Base-by-base conservation (phyloP, 163 green algal genomes). In the Prototheca wickerhamii region DNA sequence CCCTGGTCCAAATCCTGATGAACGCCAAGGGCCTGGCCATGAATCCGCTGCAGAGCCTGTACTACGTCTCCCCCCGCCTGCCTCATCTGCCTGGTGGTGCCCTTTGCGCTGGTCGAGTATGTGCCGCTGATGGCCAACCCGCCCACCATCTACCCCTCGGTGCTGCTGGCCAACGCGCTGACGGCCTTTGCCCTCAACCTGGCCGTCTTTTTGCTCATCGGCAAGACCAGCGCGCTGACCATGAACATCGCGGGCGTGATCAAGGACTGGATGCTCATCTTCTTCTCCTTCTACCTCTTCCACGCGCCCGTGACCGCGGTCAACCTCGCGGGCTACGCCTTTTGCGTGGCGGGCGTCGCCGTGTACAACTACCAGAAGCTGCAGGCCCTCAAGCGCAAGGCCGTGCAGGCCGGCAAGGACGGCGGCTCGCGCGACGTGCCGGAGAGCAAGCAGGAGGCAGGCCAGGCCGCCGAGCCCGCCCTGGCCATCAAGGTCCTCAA, bases 31-130 rank as follows among this genome's bases (percentile, higher is more conserved):
- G 89, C 23, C 79, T 94, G 58, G 83, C 84, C 58, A 74, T 96
- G 25, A 96, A 95, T 73, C 87, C 89, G 51, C 84, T 96, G 55
- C 86, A 85, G 28, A 89, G 80, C n/a, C 64, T 96, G 28, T 95
- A 90, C 71, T 95, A 92, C 73, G 81, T 92, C 49, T 79, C 84
- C 2, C 87, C n/a, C 87, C 5, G 80, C 80, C 34, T 98, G 87
- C 75, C 70, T 96, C 29, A 42, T 88, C 17, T 93, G 84, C 65
- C 78, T 98, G 40, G 43, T 85, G 4, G 66, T 97, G 30, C 92
- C 92, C 8, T 97, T 91, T 68, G 78, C 87, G 50, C 72, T 80
- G 33, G 74, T 96, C 2, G 91, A 97, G 76, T 29, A 84, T 20
- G 58, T n/a, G 15, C 31, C 57, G 10, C 65, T 93, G 37, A 37